Evolutionary conservation across 208 protist genomes (phyloP).

Genomic region (Trypanosoma melophagium): DNA sequence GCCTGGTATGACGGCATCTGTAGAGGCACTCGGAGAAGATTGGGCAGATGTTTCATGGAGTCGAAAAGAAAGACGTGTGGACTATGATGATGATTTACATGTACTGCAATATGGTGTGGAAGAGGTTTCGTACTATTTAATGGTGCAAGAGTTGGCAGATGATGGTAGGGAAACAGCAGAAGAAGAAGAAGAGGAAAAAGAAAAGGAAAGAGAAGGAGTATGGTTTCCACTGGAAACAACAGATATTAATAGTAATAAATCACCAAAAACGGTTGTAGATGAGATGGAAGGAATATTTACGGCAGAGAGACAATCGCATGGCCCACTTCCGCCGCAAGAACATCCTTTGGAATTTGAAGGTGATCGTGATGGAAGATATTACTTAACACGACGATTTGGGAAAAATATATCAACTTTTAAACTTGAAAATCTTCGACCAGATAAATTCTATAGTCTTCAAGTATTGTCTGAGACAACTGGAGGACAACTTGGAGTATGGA

Average conservation of each 20-base stretch:
- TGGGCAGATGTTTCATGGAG: constrained; percentile 72
- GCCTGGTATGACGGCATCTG: constrained; percentile 56
- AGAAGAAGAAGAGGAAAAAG: constrained; percentile 25
- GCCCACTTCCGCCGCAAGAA: constrained; percentile 19
- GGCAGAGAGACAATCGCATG: not conserved
- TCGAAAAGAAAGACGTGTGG: constrained; percentile 53
- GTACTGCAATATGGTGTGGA: constrained; percentile 76
- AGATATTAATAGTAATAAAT: not conserved
- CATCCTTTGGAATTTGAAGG: constrained; percentile 30
- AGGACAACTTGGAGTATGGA: constrained; percentile 81
- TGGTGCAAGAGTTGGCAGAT: constrained; percentile 61
- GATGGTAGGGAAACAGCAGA: constrained; percentile 20
- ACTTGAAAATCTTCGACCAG: constrained; percentile 43
- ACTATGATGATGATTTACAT: constrained; percentile 88
- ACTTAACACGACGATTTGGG: constrained; percentile 27
- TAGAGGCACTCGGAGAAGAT: constrained; percentile 80
- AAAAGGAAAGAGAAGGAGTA: constrained; percentile 18
- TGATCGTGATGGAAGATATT: constrained; percentile 27
- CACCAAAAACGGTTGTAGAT: not conserved
- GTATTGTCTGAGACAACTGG: constrained; percentile 79
- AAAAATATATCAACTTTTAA: constrained; percentile 17
- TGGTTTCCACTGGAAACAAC: not conserved
- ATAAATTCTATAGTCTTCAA: constrained; percentile 79
- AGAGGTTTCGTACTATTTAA: constrained; percentile 71
- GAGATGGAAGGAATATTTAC: constrained; percentile 33